These are phyloP conservation scores for Botrytis sinoallii DNA, from an alignment of 2,329 filamentous ascomycete species.

Conservation along the genomic window DNA sequence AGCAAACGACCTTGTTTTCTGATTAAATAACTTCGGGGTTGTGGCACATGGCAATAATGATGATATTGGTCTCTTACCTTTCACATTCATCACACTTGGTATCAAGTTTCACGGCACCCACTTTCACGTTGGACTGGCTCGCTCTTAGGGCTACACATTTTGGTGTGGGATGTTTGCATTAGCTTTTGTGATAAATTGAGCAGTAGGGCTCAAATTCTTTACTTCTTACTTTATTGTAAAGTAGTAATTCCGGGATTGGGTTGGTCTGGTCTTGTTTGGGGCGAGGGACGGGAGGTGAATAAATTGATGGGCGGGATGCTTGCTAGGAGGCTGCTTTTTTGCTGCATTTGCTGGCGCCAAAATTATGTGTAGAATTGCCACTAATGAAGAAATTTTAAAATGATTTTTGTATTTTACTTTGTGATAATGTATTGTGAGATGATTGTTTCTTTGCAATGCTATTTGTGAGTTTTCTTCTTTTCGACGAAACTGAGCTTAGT, in stretches of 20 bases:
- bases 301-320: conserved; percentile 2
- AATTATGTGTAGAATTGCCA: conserved; percentile 12
- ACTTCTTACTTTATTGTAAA: conserved; percentile 8
- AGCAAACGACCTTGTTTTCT: not conserved
- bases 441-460: not conserved
- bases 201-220: not conserved
- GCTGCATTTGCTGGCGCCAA: conserved; percentile 2
- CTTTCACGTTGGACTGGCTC: not conserved
- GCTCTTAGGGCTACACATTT: not conserved
- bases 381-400: not conserved
- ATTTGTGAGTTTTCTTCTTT: not conserved
- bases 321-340: conserved; percentile 8
- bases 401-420: not conserved
- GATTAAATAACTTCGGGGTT: not conserved
- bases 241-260: conserved; percentile 5
- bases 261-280: conserved; percentile 1
- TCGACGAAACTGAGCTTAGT: not conserved
- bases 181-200: not conserved
- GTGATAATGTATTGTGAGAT: not conserved
- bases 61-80: not conserved
- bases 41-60: not conserved
- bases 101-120: not conserved
- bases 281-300: not conserved
- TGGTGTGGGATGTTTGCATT: not conserved
- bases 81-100: not conserved